A percentile compares a stretch with the other conserved stretches of the same genome.
Conservation (phyloP, 805 yeast genomes). For the Candida berthetii region DNA sequence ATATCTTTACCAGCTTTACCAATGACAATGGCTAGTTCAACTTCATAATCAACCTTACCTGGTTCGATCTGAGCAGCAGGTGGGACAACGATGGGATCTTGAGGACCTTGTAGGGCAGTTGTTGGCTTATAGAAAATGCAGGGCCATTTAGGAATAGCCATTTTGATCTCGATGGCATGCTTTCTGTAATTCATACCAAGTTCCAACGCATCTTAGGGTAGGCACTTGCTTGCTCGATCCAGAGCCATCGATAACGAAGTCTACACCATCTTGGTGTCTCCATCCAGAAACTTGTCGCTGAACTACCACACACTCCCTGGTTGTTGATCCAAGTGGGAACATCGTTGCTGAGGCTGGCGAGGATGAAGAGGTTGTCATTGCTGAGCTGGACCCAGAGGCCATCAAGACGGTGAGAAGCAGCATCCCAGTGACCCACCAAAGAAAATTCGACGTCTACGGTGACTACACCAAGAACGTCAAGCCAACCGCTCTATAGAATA, state of each 20-base stretch:
- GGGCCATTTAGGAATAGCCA: conserved; percentile 41
- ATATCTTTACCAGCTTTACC: conserved; percentile 42
- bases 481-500: conserved; percentile 8
- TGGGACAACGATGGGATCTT: conserved; percentile 36
- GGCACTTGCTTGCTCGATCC: conserved; percentile 72
- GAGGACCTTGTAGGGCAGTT: conserved; percentile 37
- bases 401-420: conserved; percentile 53
- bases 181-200: conserved; percentile 43
- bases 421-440: conserved; percentile 64
- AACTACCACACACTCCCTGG: conserved; percentile 57
- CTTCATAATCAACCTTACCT: conserved; percentile 43
- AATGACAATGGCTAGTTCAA: conserved; percentile 47
- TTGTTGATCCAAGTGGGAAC: conserved; percentile 60
- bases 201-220: conserved; percentile 44
- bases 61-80: conserved; percentile 26
- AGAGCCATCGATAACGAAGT: conserved; percentile 75
- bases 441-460: conserved; percentile 57
- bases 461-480: conserved; percentile 15
- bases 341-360: conserved; percentile 74
- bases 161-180: conserved; percentile 32
- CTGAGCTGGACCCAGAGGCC: conserved; percentile 60
- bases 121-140: conserved; percentile 46
- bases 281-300: conserved; percentile 66
- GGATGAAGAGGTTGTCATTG: conserved; percentile 69
- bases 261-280: conserved; percentile 77